Base-by-base conservation (phyloP, 2,329 filamentous ascomycete genomes). In the Fusarium temperatum region DNA sequence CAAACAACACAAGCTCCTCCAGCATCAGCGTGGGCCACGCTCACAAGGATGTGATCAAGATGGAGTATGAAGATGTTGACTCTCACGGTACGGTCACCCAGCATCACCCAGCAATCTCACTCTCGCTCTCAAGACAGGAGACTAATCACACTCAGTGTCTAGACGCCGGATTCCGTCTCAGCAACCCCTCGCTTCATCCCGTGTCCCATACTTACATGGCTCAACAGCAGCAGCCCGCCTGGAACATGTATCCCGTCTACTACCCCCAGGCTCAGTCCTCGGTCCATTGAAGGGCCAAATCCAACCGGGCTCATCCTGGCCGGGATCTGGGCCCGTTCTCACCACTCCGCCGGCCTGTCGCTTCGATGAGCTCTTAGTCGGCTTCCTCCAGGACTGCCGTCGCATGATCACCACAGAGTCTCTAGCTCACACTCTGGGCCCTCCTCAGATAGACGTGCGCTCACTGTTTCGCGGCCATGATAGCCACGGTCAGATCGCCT, bases 1-100 rank as follows among this genome's bases (percentile, higher is more conserved):
- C 78, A 22, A 75, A 70, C 72, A 77, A 78, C 69, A 75, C 75
- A 47, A 78, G 78, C 70, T 73, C 80, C 44, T 77, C 80, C 36
- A 75, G 78, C 69, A 75, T 78, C 48, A 75, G 72, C 63, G 79
- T 78, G 53, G 77, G 81, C 60, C 81, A 83, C 56, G 73, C 80
- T 58, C 81, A 83, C 71, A 82, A 82, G 74, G 80, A 82, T 22
- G 78, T 82, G 59, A 78, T 83, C 71, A 84, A 84, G 79, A 79
- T 82, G 67, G 82, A 85, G 66, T 84, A 81, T 54, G 82, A 84
- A 26, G 83, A 85, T 50, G 75, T 81, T 56, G 80, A 80, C 39
- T 73, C 72, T 64, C 78, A 79, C 70, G 79, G 79, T 80, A 79
- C 60, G 78, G 64, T 62, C 48, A 36, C 53, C 68, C 56, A 62